These are phyloP conservation scores for Colletotrichum trifolii DNA, from an alignment of 2,329 filamentous ascomycete species.

Conservation along the genomic window DNA sequence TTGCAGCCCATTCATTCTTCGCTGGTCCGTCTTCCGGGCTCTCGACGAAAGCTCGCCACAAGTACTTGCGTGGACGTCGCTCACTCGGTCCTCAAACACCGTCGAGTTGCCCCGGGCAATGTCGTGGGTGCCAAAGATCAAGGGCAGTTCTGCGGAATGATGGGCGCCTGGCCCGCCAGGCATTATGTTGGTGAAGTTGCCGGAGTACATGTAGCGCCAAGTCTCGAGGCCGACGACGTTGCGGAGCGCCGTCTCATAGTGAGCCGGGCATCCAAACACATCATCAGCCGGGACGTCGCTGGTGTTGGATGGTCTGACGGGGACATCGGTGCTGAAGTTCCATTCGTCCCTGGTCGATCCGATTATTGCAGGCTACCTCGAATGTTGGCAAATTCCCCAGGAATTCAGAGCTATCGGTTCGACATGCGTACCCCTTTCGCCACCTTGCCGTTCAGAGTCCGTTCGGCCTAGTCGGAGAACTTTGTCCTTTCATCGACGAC, in stretches of 20 bases:
- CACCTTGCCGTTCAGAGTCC: conserved; percentile 6
- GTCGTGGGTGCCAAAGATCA: conserved; percentile 46
- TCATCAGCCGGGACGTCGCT: conserved; percentile 2
- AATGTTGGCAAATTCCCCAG: background rate
- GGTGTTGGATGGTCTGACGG: background rate
- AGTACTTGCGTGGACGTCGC: conserved; percentile 15
- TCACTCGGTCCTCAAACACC: conserved; percentile 6
- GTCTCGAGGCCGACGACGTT: conserved; percentile 6
- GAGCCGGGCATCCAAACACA: conserved; percentile 9
- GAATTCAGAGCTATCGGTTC: no score
- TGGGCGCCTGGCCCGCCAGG: conserved; percentile 39
- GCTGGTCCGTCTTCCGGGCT: background rate
- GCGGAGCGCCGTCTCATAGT: conserved; percentile 6
- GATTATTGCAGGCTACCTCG: background rate
- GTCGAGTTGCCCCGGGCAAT: conserved; percentile 17
- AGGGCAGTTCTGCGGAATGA: conserved; percentile 44
- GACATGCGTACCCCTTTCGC: conserved; percentile 4
- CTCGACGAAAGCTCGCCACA: conserved; percentile 21
- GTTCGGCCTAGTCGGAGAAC: conserved; percentile 10
- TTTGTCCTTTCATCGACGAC: conserved; percentile 19
- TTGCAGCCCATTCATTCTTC: background rate
- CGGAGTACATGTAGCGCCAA: conserved; percentile 20
- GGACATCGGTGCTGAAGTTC: background rate
- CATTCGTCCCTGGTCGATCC: conserved; percentile 13
- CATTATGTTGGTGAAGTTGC: conserved; percentile 28